Evolutionary conservation across 108 stramenopile species (phyloP).

Genomic region (Mediolabrus comicus): DNA sequence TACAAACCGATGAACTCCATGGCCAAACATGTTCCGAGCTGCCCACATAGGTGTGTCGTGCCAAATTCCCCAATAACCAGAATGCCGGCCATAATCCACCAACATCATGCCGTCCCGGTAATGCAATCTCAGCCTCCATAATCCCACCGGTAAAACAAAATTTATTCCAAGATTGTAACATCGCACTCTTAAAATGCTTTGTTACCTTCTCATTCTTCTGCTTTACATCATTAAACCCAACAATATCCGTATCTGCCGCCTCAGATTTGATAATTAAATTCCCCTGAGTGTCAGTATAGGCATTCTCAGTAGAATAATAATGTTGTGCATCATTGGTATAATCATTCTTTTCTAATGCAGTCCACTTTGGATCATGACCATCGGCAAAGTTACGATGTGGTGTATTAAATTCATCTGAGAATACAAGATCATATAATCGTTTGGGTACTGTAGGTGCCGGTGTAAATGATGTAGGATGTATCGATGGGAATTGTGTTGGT

Average conservation of each 20-base stretch:
- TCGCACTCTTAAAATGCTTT: conserved; percentile 90
- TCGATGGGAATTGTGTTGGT: conserved; percentile 3
- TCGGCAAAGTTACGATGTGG: conserved; percentile 82
- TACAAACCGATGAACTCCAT: conserved; percentile 70
- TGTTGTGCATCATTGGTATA: conserved; percentile 96
- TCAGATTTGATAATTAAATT: conserved; percentile 83
- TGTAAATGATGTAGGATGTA: conserved; percentile 1
- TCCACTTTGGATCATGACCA: conserved; percentile 95
- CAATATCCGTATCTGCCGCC: conserved; percentile 71
- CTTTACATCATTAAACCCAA: conserved; percentile 83
- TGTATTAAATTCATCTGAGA: conserved; percentile 94
- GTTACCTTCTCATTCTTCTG: conserved; percentile 58
- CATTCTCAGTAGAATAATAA: conserved; percentile 84
- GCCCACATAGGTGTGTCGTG: conserved; percentile 93
- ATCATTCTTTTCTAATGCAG: conserved; percentile 96
- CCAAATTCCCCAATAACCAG: conserved; percentile 97
- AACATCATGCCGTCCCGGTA: conserved; percentile 83
- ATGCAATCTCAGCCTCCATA: conserved; percentile 80
- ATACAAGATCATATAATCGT: conserved; percentile 70
- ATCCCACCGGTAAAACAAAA: conserved; percentile 98
- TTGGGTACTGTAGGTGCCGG: conserved; percentile 39
- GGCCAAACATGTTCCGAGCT: conserved; percentile 91
- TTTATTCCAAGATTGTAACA: conserved; percentile 98
- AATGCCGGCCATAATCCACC: conserved; percentile 98
- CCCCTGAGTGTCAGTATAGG: conserved; percentile 71